Conservation (phyloP, 2,329 filamentous ascomycete species). For the Dactylellina drechsleri region DNA sequence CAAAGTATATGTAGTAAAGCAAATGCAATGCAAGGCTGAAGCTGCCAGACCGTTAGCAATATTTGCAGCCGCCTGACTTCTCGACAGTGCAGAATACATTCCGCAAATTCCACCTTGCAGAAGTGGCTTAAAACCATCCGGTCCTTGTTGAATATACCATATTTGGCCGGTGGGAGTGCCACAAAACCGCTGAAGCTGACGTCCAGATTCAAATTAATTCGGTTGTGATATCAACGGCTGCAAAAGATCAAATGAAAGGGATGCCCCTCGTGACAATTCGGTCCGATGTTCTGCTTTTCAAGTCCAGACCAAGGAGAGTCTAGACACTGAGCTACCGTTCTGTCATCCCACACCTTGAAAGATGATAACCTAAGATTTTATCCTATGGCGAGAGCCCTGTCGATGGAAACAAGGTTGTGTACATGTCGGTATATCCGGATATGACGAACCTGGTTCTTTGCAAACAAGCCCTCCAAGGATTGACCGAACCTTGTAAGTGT, state of each 20-base stretch:
- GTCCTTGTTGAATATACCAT: constrained; percentile 12
- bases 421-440: constrained; percentile 24
- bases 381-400: constrained; percentile 4
- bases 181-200: constrained; percentile 22
- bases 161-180: constrained; percentile 22
- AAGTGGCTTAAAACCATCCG: constrained; percentile 11
- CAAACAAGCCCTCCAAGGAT: constrained; percentile 6
- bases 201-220: constrained; percentile 18
- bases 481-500: constrained; percentile 20
- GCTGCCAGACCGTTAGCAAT: constrained; percentile 37
- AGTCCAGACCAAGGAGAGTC: constrained; percentile 17
- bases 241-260: constrained; percentile 44
- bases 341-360: constrained; percentile 43
- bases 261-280: constrained; percentile 42
- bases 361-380: background rate
- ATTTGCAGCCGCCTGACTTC: constrained; percentile 13
- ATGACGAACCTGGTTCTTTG: constrained; percentile 9
- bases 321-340: constrained; percentile 28
- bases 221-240: constrained; percentile 46
- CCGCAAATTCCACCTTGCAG: constrained; percentile 1
- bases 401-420: constrained; percentile 16
- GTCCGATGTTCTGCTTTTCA: background rate
- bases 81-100: background rate
- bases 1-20: background rate
- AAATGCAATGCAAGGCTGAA: constrained; percentile 38